Evolutionary conservation across 192 early-diverging fungal species (phyloP).

Genomic region (Diversispora epigaea): DNA sequence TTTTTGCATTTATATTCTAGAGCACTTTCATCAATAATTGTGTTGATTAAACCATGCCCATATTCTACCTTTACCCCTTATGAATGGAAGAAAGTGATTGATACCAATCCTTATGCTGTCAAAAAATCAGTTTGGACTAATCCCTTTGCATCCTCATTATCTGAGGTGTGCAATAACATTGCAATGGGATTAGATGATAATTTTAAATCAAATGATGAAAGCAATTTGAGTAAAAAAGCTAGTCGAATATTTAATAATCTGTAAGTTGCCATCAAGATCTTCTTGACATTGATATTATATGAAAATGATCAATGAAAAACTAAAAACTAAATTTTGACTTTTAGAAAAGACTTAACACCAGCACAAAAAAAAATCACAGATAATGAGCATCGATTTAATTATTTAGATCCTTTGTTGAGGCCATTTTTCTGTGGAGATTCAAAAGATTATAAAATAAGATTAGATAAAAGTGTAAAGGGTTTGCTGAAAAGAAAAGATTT

Average conservation of each 20-base stretch:
- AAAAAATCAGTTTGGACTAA: conserved; percentile 17
- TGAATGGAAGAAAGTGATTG: conserved; percentile 21
- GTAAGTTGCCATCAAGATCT: conserved; percentile 17
- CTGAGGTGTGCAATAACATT: conserved; percentile 12
- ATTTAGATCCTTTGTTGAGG: conserved; percentile 22
- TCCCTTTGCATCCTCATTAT: not conserved
- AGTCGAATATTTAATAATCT: conserved; percentile 23
- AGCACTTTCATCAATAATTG: conserved; percentile 23
- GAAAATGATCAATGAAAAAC: not conserved
- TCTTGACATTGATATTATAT: conserved; percentile 1
- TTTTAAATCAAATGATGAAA: not conserved
- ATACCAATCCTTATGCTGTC: conserved; percentile 18
- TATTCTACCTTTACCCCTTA: conserved; percentile 27
- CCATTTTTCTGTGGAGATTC: conserved; percentile 30
- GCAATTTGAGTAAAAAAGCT: conserved; percentile 23
- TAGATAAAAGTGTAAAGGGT: conserved; percentile 22
- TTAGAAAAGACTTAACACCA: conserved; percentile 10
- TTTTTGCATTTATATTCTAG: conserved; percentile 19
- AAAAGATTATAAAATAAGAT: conserved; percentile 24
- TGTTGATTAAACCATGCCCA: conserved; percentile 7
- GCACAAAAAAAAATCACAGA: conserved; percentile 10
- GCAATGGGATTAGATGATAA: conserved; percentile 7
- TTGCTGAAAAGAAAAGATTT: conserved; percentile 28
- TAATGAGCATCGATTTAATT: conserved; percentile 19
- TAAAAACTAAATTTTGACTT: not conserved